Evolutionary conservation across 2,329 filamentous ascomycete genomes (phyloP), one percentile per base, ranked within the genome.

Genomic region (Tricladium varicosporioides): DNA sequence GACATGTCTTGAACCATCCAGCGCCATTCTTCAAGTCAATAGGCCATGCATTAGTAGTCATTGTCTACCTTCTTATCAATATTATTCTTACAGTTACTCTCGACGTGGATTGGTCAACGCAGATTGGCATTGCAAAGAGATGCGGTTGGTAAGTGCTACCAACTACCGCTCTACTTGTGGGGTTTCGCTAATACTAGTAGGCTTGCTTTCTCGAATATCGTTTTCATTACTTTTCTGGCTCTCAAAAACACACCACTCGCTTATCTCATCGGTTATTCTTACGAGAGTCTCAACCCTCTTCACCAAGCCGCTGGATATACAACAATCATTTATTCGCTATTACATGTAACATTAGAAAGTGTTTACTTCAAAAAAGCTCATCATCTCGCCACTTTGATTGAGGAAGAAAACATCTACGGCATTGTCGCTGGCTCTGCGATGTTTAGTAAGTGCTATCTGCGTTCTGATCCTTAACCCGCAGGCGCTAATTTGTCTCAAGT

Each of bases 241-340:
- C 71, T 85, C 44, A 84, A 84, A 63, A 84, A 85, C 64, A 85
- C 82, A 0, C 83, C 82, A 0, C 67, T 85, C 15, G 78, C 78
- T 0, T 76, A 77, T 57, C 61, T 86, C 10, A 79, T 78, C 1
- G 71, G 76, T 1, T 80, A 78, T 64, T 84, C 81, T 5, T 82
- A 86, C 65, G 82, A 85, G 58, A 75, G 80, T 16, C 75, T 86
- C 51, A 85, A 84, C 63, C 74, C 79, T 49, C 73, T 86, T 2
- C 83, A 86, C 62, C 78, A 79, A 56, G 70, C 80, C 15, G 75
- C 76, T 3, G 82, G 82, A 2, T 80, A 77, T 61, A 74, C 73
- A 5, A 77, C 79, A 15, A 73, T 84, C 22, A 55, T 73, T 33
- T 72, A 73, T 33, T 69, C 77, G 56, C 66, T 81, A 14, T 57